phyloP scores from a whole-genome alignment of 139 green algal species.

The Coelastrella sp. region DNA sequence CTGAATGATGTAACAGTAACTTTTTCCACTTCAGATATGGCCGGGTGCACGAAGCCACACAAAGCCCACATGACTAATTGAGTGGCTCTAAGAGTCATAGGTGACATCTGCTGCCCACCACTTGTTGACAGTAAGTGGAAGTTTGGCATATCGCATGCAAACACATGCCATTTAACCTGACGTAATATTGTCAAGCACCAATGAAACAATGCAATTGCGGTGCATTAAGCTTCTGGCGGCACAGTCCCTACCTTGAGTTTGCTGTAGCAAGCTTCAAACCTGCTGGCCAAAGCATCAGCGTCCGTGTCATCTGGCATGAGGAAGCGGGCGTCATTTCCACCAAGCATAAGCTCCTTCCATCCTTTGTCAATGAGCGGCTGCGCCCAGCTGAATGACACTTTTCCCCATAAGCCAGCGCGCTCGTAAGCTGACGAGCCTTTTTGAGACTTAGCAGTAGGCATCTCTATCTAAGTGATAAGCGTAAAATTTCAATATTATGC shows the following conservation, averaged over 20 bases:
- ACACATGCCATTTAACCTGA: too few relatives aligned
- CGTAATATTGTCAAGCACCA: neutral
- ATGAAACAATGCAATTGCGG: neutral
- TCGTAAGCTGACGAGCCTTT: conserved; percentile 1
- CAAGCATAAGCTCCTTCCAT: neutral
- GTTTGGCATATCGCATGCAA: too few relatives aligned
- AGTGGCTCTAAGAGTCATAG: too few relatives aligned
- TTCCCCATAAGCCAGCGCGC: conserved; percentile 15
- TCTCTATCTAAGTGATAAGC: neutral
- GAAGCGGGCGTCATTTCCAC: conserved; percentile 44
- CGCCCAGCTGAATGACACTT: conserved; percentile 65
- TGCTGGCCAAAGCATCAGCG: conserved; percentile 48
- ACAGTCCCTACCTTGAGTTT: conserved; percentile 46
- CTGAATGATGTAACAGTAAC: too few relatives aligned
- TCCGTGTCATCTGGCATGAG: conserved; percentile 49
- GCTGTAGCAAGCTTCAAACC: conserved; percentile 66
- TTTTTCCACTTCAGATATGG: too few relatives aligned
- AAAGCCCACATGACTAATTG: too few relatives aligned
- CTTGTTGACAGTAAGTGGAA: too few relatives aligned
- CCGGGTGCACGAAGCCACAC: too few relatives aligned
- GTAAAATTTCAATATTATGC: neutral
- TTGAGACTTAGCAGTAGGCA: neutral
- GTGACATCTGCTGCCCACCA: too few relatives aligned
- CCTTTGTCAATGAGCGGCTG: conserved; percentile 61
- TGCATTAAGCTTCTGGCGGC: too few relatives aligned